Evolutionary conservation across 306 rosid genomes (phyloP).

Genomic region (Cicer chorassanicum): DNA sequence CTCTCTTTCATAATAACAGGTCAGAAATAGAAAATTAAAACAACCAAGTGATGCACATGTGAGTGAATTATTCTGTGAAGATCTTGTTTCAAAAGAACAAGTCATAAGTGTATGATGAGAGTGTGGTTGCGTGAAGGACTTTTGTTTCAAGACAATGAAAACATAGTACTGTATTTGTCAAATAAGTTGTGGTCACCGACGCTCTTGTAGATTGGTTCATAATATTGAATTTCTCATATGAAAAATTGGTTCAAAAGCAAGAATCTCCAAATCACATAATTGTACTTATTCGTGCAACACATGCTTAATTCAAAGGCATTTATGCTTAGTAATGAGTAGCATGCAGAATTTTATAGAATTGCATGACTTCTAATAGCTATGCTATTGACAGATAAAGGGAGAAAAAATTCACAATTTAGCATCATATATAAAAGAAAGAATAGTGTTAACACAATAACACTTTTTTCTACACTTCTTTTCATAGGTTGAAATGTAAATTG

Average conservation of each 20-base stretch:
- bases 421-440: background rate
- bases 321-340: constrained; percentile 7
- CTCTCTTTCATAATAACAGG: background rate
- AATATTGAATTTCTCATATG: background rate
- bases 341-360: background rate
- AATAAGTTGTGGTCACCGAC: background rate
- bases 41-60: background rate
- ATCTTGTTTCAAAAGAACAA: background rate
- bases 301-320: constrained; percentile 10
- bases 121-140: background rate
- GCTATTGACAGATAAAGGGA: background rate
- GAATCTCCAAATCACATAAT: background rate
- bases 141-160: constrained; percentile 18
- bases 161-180: background rate
- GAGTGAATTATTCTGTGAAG: background rate
- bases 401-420: background rate
- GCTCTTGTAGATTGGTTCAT: background rate
- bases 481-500: background rate
- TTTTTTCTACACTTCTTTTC: background rate
- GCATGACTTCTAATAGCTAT: background rate
- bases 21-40: background rate
- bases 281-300: background rate
- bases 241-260: background rate
- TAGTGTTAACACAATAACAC: background rate
- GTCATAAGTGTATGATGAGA: background rate